These are phyloP conservation scores for Sugiyamaella novakii DNA, from an alignment of 1,139 yeast species.

Conservation along the genomic window DNA sequence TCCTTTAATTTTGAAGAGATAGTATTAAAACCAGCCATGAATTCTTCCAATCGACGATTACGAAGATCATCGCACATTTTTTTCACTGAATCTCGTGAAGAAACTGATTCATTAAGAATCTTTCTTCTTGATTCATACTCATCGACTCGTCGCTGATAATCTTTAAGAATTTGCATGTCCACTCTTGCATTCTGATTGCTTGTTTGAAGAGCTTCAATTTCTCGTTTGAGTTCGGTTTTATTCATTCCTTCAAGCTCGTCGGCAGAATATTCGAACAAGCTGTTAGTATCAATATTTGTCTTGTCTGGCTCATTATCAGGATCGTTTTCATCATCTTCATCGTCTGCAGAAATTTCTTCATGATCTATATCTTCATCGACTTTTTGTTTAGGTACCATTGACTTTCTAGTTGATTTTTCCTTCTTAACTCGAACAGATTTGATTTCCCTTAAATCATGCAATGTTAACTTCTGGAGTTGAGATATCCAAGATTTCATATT, in stretches of 20 bases:
- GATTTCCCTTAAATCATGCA: slow-evolving; percentile 36
- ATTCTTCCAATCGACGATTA: slow-evolving; percentile 77
- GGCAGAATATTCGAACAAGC: slow-evolving; percentile 44
- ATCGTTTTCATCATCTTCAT: slow-evolving; percentile 25
- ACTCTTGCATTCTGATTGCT: slow-evolving; percentile 61
- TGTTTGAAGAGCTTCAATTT: slow-evolving; percentile 59
- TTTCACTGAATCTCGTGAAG: slow-evolving; percentile 66
- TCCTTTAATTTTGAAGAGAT: slow-evolving; percentile 90
- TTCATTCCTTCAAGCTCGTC: slow-evolving; percentile 59
- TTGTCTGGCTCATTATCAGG: slow-evolving; percentile 33
- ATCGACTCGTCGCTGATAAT: slow-evolving; percentile 65
- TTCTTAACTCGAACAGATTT: slow-evolving; percentile 17
- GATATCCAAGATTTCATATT: slow-evolving; percentile 44
- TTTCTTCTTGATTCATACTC: slow-evolving; percentile 66
- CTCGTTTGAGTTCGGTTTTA: slow-evolving; percentile 52
- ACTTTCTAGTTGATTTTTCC: slow-evolving; percentile 18
- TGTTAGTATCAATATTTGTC: slow-evolving; percentile 29
- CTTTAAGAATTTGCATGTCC: slow-evolving; percentile 74
- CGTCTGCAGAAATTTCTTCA: slow-evolving; percentile 28
- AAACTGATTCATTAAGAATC: slow-evolving; percentile 70
- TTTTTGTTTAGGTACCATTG: slow-evolving; percentile 20
- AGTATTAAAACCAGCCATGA: slow-evolving; percentile 86
- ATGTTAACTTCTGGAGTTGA: slow-evolving; percentile 32
- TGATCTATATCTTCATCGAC: slow-evolving; percentile 23
- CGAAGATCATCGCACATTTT: slow-evolving; percentile 68